Evolutionary conservation across 192 early-diverging fungal species (phyloP), one percentile per base, ranked within the genome.

Genomic region (Coemansia aciculifera): DNA sequence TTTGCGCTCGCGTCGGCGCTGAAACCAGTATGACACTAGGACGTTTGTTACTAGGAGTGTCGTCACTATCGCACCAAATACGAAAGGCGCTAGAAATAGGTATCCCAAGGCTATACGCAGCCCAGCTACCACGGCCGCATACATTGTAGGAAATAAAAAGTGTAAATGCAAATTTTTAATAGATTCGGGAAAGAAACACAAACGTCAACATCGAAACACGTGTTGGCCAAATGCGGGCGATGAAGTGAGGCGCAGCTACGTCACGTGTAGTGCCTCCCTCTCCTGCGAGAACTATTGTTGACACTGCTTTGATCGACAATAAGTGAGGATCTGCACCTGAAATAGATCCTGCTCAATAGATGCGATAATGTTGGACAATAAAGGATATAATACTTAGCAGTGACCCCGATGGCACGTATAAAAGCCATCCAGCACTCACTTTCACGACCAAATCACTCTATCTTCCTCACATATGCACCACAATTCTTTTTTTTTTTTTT

Each of bases 11-110:
- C 59, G 67, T 23, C 59, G 67, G 7, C 63, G 69, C 44, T 80
- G 78, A 65, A 80, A 84, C 74, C 68, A 77, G 64, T 77, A 80
- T 8, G 82, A 84, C 4, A 68, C 66, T 6, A 62, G n/a, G 6
- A 84, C 59, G 59, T 84, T 84, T 12, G 74, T 63, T 24, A 34
- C 48, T 5, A 84, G 69, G 15, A 84, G 74, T 27, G 48, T 34
- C 15, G 66, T 66, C 40, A 57, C 66, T 9, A 72, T 10, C 1
- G 69, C 52, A 0, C 64, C 73, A 5, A 80, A 46, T 17, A 67
- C 31, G 6, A 84, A 31, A 5, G 77, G 70, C 11, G 64, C 40
- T 2, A 84, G 54, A 19, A 79, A 9, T 3, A 59, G 42, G 64
- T 84, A 84, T 11, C 73, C 62, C 9, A 68, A 17, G 4, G 60